These are phyloP conservation scores for Podila epicladia DNA, from an alignment of 192 early-diverging fungal species.

Conservation along the genomic window DNA sequence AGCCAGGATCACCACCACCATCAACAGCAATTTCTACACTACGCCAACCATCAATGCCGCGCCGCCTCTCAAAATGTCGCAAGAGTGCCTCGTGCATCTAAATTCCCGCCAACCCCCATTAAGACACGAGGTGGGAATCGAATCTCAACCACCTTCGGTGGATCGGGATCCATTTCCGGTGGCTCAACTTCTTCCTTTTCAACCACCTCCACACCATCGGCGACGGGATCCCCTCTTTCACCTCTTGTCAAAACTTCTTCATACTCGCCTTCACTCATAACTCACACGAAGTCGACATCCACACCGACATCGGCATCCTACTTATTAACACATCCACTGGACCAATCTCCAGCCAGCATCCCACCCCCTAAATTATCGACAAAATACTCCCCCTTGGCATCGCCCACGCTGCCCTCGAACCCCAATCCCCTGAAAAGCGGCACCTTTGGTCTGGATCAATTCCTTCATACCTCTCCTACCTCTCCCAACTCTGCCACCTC, in stretches of 20 bases:
- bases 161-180: slow-evolving; percentile 25
- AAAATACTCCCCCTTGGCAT: neutral
- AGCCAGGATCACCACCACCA: too few species aligned
- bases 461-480: too few species aligned
- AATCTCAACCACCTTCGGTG: slow-evolving; percentile 43
- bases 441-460: slow-evolving; percentile 13
- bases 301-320: neutral
- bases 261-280: neutral
- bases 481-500: neutral
- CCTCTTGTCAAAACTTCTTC: slow-evolving; percentile 4
- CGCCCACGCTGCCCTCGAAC: neutral
- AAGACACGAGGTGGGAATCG: slow-evolving; percentile 1
- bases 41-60: neutral
- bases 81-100: neutral
- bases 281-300: neutral
- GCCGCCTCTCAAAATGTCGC: neutral
- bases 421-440: slow-evolving; percentile 24
- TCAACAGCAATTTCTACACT: too few species aligned
- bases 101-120: neutral
- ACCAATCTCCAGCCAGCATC: neutral
- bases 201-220: slow-evolving; percentile 11
- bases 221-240: slow-evolving; percentile 17
- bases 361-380: neutral
- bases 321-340: neutral
- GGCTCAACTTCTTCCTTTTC: neutral